Percentiles rank a stretch among this genome's conserved stretches.
Conservation (phyloP, 2,329 filamentous ascomycete genomes). For the Alternaria sp. region DNA sequence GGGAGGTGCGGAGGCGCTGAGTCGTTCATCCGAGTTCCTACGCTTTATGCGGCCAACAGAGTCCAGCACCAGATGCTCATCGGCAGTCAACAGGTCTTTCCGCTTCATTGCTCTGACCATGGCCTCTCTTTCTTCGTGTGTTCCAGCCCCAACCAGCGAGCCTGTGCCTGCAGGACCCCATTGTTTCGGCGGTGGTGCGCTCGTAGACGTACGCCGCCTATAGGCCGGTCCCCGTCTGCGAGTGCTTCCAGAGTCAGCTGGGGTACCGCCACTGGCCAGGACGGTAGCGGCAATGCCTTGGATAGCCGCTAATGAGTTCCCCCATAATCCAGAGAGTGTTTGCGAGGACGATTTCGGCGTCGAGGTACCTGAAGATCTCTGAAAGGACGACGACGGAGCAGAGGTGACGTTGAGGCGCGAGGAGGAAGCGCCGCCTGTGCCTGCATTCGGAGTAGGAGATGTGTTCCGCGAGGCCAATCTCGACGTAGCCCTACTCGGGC, state of each 20-base stretch:
- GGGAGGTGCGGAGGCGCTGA: slow-evolving; percentile 58
- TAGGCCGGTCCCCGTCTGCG: slow-evolving; percentile 43
- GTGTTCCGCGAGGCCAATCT: slow-evolving; percentile 40
- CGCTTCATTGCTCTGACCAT: slow-evolving; percentile 60
- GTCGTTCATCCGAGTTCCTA: slow-evolving; percentile 71
- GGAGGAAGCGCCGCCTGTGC: slow-evolving; percentile 39
- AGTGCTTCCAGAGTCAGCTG: slow-evolving; percentile 26
- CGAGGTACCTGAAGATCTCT: slow-evolving; percentile 35
- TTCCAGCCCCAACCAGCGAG: slow-evolving; percentile 55
- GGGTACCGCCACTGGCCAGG: slow-evolving; percentile 52
- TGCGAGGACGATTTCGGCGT: slow-evolving; percentile 37
- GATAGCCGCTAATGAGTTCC: slow-evolving; percentile 59
- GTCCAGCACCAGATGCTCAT: slow-evolving; percentile 53
- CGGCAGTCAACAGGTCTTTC: slow-evolving; percentile 58
- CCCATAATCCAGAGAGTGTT: slow-evolving; percentile 57
- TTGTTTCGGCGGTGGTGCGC: slow-evolving; percentile 53
- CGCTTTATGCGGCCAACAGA: slow-evolving; percentile 65
- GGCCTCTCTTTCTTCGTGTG: slow-evolving; percentile 57
- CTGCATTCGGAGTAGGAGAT: slow-evolving; percentile 53
- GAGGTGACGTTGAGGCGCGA: slow-evolving; percentile 44
- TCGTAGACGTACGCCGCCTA: slow-evolving; percentile 47
- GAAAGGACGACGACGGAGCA: slow-evolving; percentile 39
- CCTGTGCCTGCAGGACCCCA: slow-evolving; percentile 57
- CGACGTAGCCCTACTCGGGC: slow-evolving; percentile 53
- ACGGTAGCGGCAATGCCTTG: slow-evolving; percentile 61